Percentiles rank a stretch among this genome's conserved stretches.
These are phyloP conservation scores for Lachancea waltii DNA, from an alignment of 805 yeast species.

Conservation along the genomic window DNA sequence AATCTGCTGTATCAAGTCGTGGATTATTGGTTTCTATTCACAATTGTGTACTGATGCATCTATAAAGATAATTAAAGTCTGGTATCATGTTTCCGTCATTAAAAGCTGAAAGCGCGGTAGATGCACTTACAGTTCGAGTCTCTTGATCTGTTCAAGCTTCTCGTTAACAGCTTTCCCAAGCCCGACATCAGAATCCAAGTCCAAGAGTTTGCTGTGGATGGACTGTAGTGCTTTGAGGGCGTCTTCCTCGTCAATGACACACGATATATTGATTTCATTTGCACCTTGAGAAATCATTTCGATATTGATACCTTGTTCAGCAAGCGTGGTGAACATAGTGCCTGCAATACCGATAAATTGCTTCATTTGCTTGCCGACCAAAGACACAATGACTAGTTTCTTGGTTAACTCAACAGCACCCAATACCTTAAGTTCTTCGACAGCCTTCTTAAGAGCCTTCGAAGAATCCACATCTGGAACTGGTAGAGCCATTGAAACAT, in stretches of 20 bases:
- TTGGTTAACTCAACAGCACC: conserved; percentile 88
- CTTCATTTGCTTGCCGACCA: conserved; percentile 96
- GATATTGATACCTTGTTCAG: conserved; percentile 85
- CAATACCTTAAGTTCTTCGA: conserved; percentile 67
- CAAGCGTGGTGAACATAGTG: conserved; percentile 88
- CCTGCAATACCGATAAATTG: conserved; percentile 96
- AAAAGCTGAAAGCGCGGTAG: too few relatives aligned
- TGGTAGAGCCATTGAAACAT: conserved; percentile 95
- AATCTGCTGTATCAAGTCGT: too few relatives aligned
- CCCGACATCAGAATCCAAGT: conserved; percentile 31
- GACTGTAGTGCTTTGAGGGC: conserved; percentile 80
- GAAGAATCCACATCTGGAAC: conserved; percentile 58
- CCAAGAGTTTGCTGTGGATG: conserved; percentile 71
- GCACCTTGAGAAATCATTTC: conserved; percentile 99
- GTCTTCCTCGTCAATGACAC: conserved; percentile 82
- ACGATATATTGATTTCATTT: conserved; percentile 92
- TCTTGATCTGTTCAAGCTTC: conserved; percentile 40
- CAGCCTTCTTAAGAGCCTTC: conserved; percentile 58
- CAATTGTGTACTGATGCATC: not conserved
- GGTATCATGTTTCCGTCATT: too few relatives aligned
- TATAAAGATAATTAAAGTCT: too few relatives aligned
- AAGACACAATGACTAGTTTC: conserved; percentile 82
- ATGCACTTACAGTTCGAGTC: conserved; percentile 23
- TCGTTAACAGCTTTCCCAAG: conserved; percentile 37
- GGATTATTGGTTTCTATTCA: too few relatives aligned